Base-by-base conservation (phyloP, 495 filamentous ascomycete genomes). In the Penicillium roqueforti region DNA sequence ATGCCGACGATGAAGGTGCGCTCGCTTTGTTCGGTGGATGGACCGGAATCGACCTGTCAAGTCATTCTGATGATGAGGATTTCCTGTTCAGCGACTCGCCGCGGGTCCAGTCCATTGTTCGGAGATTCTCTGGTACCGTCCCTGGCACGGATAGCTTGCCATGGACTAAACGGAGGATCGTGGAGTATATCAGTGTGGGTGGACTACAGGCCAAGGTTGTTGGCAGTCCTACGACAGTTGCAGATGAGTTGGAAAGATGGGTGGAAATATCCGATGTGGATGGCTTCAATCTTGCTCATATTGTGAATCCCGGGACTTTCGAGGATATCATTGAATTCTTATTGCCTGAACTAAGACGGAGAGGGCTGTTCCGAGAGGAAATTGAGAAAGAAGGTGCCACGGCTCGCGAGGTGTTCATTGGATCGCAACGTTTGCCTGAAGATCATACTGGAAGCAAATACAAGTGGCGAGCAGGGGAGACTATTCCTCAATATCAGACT, bases 1-100 rank as follows among this genome's bases (percentile, higher is more conserved):
- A 83, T 59, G 80, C 76, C 11, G 79, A 79, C 40, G 67, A 63
- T n/a, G 81, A 84, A 59, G 83, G 82, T 2, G 81, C 77, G 3
- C 61, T 82, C 25, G 79, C 80, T 6, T 60, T 84, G 37, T 86
- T 83, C 59, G 80, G 80, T 6, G 82, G 81, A n/a, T 84, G 81
- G 80, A 82, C 81, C 6, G 81, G 80, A 3, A 74, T 83, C 16
- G 81, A 85, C 62, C 68, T 83, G 4, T 56, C 65, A 20, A 52
- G 66, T 46, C 83, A 83, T 56, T 67, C 66, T 0, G 81, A 83
- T 19, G 77, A 83, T 9, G 75, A 83, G 62, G 81, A 84, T 54
- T 69, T 85, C 43, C 60, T 61, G 7, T 58, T 67, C 32, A 59
- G 49, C 19, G 59, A 67, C 14, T 65, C 61, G 10, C 61, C 64